Percentiles rank a stretch among this genome's conserved stretches.
Evolutionary conservation across 106 monocot species (phyloP).

Genomic region (Platanthera guangdongensis): DNA sequence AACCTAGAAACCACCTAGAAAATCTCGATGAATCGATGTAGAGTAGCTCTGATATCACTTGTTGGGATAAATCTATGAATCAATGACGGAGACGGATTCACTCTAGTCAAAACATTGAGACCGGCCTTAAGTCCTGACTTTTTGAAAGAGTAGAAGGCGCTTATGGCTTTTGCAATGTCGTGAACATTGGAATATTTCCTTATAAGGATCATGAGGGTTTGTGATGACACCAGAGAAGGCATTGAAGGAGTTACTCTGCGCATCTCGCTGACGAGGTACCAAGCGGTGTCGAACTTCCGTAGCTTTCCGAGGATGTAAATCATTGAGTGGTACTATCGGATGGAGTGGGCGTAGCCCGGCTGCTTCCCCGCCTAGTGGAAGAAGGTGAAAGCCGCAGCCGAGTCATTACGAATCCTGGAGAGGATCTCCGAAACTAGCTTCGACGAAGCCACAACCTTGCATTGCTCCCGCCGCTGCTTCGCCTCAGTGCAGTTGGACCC

Average conservation of each 20-base stretch:
- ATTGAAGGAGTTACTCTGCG: background rate
- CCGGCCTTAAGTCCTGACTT: conserved; percentile 45
- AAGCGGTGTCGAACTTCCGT: conserved; percentile 79
- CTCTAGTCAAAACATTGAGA: no score
- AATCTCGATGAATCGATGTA: no score
- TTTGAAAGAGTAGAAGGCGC: conserved; percentile 50
- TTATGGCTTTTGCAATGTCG: conserved; percentile 68
- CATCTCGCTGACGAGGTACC: conserved; percentile 75
- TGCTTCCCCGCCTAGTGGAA: conserved; percentile 72
- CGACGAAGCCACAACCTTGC: conserved; percentile 31
- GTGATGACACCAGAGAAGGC: conserved; percentile 26
- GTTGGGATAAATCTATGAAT: no score
- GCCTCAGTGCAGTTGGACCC: conserved; percentile 30
- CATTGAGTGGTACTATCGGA: conserved; percentile 65
- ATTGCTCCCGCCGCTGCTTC: conserved; percentile 36
- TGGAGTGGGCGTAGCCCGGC: conserved; percentile 38
- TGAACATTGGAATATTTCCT: conserved; percentile 50
- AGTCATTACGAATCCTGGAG: conserved; percentile 70
- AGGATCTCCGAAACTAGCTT: conserved; percentile 57
- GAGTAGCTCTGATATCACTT: no score
- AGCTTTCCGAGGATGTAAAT: conserved; percentile 68
- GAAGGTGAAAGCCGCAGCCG: conserved; percentile 73
- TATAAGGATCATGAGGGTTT: conserved; percentile 64
- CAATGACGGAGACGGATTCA: no score
- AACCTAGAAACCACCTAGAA: no score